phyloP scores from a whole-genome alignment of 371 early-diverging fungal genomes.

The Syncephalastrum monosporum region DNA sequence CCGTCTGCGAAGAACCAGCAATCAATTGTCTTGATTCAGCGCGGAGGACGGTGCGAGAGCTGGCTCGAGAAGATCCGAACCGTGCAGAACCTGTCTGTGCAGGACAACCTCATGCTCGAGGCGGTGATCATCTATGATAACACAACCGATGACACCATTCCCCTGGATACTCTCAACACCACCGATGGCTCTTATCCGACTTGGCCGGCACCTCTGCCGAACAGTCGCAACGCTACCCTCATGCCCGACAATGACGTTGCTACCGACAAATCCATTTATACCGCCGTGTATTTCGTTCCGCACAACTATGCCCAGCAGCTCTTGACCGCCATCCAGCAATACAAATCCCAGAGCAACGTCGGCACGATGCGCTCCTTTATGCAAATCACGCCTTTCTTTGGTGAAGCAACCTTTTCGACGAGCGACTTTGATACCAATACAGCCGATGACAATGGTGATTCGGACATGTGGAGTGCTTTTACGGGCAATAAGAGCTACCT shows the following conservation, averaged over 20 bases:
- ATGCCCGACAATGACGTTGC: constrained; percentile 40
- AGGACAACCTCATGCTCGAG: constrained; percentile 20
- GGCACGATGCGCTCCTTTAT: background rate
- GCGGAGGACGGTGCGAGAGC: constrained; percentile 18
- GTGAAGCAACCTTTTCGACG: background rate
- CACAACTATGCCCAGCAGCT: constrained; percentile 18
- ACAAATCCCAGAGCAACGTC: background rate
- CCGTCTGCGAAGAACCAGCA: constrained; percentile 13
- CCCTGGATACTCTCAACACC: constrained; percentile 11
- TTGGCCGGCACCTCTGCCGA: constrained; percentile 20
- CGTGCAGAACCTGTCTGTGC: constrained; percentile 15
- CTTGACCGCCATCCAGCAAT: background rate
- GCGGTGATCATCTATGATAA: constrained; percentile 37
- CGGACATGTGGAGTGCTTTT: constrained; percentile 4
- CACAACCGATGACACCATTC: constrained; percentile 10
- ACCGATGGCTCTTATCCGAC: constrained; percentile 21
- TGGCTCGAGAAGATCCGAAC: constrained; percentile 37
- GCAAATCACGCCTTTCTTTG: constrained; percentile 1
- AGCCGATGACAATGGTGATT: constrained; percentile 1
- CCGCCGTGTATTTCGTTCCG: constrained; percentile 32
- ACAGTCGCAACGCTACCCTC: constrained; percentile 19
- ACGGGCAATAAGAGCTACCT: constrained; percentile 30
- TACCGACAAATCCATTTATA: constrained; percentile 11
- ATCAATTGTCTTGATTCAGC: constrained; percentile 29
- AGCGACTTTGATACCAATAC: background rate